A percentile compares a stretch with the other conserved stretches of the same genome.
These are phyloP conservation scores for Geum urbanum DNA, from an alignment of 306 rosid species.

Conservation along the genomic window DNA sequence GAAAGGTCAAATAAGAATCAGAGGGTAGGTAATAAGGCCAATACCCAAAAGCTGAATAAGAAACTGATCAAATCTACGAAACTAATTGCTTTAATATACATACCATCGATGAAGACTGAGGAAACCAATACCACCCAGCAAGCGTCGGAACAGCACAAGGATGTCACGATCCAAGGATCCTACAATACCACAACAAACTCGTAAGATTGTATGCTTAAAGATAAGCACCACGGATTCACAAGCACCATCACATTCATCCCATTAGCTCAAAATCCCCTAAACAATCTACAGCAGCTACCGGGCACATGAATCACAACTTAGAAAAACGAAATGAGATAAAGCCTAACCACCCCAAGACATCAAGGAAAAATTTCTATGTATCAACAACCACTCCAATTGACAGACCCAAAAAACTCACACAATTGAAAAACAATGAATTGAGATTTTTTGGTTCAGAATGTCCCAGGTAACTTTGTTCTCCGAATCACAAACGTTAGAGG, in stretches of 20 bases:
- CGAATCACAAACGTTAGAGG: background rate
- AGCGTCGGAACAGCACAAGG: background rate
- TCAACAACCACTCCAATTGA: background rate
- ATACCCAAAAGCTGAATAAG: background rate
- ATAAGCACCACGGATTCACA: background rate
- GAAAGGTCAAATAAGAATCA: background rate
- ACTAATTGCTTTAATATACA: background rate
- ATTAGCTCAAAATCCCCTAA: background rate
- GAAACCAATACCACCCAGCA: background rate
- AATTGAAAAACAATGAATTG: background rate
- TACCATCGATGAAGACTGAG: conserved; percentile 6
- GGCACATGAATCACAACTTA: background rate
- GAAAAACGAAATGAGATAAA: background rate
- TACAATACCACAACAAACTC: background rate
- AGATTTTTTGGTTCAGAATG: background rate
- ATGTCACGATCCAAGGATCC: conserved; percentile 5
- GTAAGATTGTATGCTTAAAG: background rate
- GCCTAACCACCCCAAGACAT: background rate
- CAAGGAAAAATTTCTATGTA: background rate
- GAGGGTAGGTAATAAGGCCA: background rate
- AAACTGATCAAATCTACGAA: background rate
- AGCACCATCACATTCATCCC: background rate
- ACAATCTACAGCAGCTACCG: background rate
- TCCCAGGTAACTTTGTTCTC: no score
- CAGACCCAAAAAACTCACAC: background rate